phyloP scores from a whole-genome alignment of 73 alveolate species.

The Paramecium tetraurelia region DNA sequence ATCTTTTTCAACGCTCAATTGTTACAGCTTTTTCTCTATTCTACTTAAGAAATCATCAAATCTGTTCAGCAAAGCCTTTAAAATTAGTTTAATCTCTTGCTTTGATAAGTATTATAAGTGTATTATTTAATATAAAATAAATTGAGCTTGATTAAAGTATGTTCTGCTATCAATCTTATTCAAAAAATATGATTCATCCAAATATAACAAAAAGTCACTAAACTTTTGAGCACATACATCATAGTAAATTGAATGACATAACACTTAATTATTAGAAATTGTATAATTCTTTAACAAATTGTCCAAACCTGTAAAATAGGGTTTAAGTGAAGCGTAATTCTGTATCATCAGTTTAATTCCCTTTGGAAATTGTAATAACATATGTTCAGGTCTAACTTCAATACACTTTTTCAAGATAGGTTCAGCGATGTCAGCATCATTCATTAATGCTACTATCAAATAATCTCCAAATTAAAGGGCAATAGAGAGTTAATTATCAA shows the following conservation, averaged over 20 bases:
- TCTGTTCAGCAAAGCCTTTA: not conserved
- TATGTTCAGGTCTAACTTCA: not conserved
- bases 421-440: not conserved
- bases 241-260: not conserved
- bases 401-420: not conserved
- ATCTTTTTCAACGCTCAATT: not conserved
- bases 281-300: not conserved
- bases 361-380: not conserved
- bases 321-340: not conserved
- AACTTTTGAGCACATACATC: constrained; percentile 10
- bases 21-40: not conserved
- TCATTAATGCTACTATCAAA: not conserved
- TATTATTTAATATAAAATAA: not conserved
- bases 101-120: not conserved
- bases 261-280: not conserved
- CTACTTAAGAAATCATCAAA: not conserved
- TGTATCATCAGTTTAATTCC: not conserved
- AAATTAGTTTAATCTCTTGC: not conserved
- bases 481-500: not conserved
- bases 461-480: constrained; percentile 17
- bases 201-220: not conserved
- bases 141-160: not conserved
- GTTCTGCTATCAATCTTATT: not conserved
- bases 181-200: not conserved
- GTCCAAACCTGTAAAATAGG: not conserved